Evolutionary conservation across 2,329 filamentous ascomycete genomes (phyloP), one percentile per base, ranked within the genome.

Genomic region (Penicillium capsulatum): DNA sequence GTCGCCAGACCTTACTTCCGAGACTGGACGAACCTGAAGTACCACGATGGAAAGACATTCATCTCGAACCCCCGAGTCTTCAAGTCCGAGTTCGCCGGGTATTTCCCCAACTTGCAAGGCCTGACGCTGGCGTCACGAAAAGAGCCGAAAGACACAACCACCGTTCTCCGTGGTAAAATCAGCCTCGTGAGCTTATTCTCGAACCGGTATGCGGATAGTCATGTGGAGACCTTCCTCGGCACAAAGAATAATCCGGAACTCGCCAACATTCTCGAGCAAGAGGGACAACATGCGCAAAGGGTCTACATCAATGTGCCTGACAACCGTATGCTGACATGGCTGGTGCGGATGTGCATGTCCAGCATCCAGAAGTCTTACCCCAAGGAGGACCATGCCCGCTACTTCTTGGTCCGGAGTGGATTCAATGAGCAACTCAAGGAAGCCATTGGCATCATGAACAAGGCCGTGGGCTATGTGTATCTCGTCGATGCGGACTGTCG

Each of bases 1-100:
- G 83, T 94, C 59, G 73, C 83, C 14, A 86, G 86, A 42, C 90
- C 91, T 2, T 98, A 98, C 68, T 98, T 95, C 71, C 85, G 89
- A 64, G 91, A 98, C 74, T 96, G 89, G 85, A 80, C 79, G 44
- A 92, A 94, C 67, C 78, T 96, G 65, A 77, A 83, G 51, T 83
- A 92, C 50, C 69, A 75, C 68, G 80, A 89, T 55, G 92, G 92
- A 58, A 98, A 98, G 68, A 88, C 88, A 16, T 98, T 96, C 69
- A 72, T 91, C 36, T 82, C 88, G 14, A 91, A 91, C 26, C 80
- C 85, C 5, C 19, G 19, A 22, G 26, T 28, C 26, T 28, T 28
- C 26, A 28, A 14, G n/a, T 28, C 26, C 26, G 84, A n/a, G 76
- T 91, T 34, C 97, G 97, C 75, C 84, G 82, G 58, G 76, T 97